Conservation (phyloP, 805 yeast species). For the Lipomyces yamadae region DNA sequence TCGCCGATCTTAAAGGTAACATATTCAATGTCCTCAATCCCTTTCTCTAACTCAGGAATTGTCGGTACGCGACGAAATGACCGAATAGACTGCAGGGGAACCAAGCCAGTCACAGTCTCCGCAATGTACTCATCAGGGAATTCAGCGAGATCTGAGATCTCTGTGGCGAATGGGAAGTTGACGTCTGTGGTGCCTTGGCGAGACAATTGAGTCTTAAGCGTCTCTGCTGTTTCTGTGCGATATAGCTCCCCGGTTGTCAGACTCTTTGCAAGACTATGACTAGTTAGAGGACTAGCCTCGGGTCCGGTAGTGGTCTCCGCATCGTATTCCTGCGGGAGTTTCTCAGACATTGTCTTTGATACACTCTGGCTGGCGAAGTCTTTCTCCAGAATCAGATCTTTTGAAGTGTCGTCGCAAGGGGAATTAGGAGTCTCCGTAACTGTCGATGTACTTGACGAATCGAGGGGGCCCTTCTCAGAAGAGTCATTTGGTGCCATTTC, state of each 20-base stretch:
- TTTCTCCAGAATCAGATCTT: not conserved
- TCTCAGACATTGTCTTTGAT: slow-evolving; percentile 37
- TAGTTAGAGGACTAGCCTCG: slow-evolving; percentile 51
- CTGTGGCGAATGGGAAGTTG: slow-evolving; percentile 53
- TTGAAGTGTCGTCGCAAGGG: not conserved
- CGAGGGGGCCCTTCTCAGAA: not conserved
- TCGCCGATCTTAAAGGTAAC: slow-evolving; percentile 81
- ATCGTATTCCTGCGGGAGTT: slow-evolving; percentile 87
- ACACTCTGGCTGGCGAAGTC: not conserved
- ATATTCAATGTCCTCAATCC: slow-evolving; percentile 59
- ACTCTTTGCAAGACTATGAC: not conserved
- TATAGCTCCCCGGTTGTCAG: slow-evolving; percentile 19
- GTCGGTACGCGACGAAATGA: slow-evolving; percentile 29
- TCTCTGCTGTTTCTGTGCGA: slow-evolving; percentile 69
- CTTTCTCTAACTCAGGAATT: slow-evolving; percentile 42
- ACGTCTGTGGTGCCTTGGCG: slow-evolving; percentile 56
- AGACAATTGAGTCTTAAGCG: slow-evolving; percentile 67
- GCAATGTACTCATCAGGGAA: slow-evolving; percentile 92
- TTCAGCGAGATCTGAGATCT: slow-evolving; percentile 47
- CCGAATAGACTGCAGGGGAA: slow-evolving; percentile 70
- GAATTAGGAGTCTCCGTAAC: not conserved
- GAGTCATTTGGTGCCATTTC: not conserved
- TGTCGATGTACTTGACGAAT: slow-evolving; percentile 9
- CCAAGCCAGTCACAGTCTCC: slow-evolving; percentile 88
- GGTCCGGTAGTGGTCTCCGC: slow-evolving; percentile 89